phyloP scores from a whole-genome alignment of 352 stramenopile genomes.

The Thalassiosira delicatula region DNA sequence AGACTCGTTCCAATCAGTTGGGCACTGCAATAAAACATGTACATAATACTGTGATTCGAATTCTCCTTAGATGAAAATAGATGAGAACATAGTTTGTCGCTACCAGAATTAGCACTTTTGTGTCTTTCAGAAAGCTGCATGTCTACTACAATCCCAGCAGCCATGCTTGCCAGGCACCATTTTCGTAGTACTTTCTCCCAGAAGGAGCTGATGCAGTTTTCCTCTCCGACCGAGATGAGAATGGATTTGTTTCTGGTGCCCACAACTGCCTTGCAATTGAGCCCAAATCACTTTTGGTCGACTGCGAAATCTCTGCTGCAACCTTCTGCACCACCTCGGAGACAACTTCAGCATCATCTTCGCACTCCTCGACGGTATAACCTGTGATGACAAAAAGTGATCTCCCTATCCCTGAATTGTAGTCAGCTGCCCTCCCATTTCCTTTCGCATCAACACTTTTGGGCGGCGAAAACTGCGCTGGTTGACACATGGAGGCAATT shows the following conservation, averaged over 20 bases:
- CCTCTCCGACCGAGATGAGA: slow-evolving; percentile 68
- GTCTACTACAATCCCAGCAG: slow-evolving; percentile 46
- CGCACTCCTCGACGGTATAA: slow-evolving; percentile 80
- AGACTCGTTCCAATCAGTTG: too few species aligned
- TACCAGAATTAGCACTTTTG: too few species aligned
- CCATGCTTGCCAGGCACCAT: slow-evolving; percentile 81
- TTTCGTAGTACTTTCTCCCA: slow-evolving; percentile 73
- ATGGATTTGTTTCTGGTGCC: slow-evolving; percentile 73
- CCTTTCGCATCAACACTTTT: neutral
- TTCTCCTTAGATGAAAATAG: too few species aligned
- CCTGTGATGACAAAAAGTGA: slow-evolving; percentile 77
- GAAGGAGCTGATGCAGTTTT: slow-evolving; percentile 64
- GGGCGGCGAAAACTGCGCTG: too few species aligned
- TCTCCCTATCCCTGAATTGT: neutral
- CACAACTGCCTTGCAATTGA: slow-evolving; percentile 64
- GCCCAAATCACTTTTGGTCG: too few species aligned
- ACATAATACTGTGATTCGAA: too few species aligned
- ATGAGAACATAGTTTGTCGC: too few species aligned
- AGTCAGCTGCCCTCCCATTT: neutral
- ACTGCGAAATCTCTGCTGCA: neutral
- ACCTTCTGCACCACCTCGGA: slow-evolving; percentile 48
- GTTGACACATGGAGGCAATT: slow-evolving; percentile 54
- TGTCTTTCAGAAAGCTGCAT: too few species aligned
- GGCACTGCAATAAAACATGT: too few species aligned
- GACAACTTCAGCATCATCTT: slow-evolving; percentile 79